Evolutionary conservation across 2,329 filamentous ascomycete genomes (phyloP).

Genomic region (Cucurbitaria berberidis): DNA sequence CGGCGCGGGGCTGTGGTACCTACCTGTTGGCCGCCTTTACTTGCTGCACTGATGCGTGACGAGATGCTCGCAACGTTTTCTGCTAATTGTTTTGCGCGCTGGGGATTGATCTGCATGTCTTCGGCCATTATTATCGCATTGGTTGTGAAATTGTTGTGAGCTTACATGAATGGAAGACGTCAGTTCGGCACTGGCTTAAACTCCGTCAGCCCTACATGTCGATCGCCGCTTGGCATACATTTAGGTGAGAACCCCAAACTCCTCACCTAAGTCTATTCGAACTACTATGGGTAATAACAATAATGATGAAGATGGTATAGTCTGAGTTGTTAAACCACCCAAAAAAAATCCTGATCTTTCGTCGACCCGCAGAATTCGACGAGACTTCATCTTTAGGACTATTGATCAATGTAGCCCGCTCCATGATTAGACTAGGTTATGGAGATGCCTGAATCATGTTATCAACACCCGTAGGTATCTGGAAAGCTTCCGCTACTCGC

Average conservation of each 20-base stretch:
- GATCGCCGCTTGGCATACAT: not conserved
- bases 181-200: constrained; percentile 19
- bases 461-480: constrained; percentile 5
- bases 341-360: not conserved
- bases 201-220: constrained; percentile 20
- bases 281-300: not conserved
- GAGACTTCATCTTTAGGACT: too few relatives aligned
- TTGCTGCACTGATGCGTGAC: constrained; percentile 50
- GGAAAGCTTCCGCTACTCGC: constrained; percentile 31
- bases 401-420: not conserved
- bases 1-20: not conserved
- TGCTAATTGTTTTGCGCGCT: constrained; percentile 53
- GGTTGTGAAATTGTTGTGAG: constrained; percentile 17
- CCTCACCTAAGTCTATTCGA: not conserved
- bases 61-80: constrained; percentile 53
- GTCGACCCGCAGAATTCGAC: too few relatives aligned
- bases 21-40: constrained; percentile 42
- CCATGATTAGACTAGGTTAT: not conserved
- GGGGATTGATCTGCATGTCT: constrained; percentile 50
- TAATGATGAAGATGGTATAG: not conserved
- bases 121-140: constrained; percentile 38
- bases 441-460: not conserved
- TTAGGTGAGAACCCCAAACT: not conserved
- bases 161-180: constrained; percentile 18
- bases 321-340: not conserved